These are phyloP conservation scores for Geotrichum aggregatum DNA, from an alignment of 1,139 yeast genomes.

Conservation along the genomic window DNA sequence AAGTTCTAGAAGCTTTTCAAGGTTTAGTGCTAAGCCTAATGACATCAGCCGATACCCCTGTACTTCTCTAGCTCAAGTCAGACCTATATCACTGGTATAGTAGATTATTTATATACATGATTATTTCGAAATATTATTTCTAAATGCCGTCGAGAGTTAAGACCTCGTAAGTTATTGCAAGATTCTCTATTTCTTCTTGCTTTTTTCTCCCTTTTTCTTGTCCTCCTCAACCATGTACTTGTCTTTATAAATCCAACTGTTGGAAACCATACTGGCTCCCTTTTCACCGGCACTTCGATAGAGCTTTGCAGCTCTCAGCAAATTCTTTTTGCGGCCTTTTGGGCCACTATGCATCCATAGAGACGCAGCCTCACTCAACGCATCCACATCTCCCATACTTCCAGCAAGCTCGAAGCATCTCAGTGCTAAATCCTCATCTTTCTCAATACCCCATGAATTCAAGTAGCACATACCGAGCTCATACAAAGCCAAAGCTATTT, in stretches of 20 bases:
- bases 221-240: conserved; percentile 48
- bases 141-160: neutral
- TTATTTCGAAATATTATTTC: neutral
- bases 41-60: too few species aligned
- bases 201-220: conserved; percentile 23
- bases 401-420: conserved; percentile 63
- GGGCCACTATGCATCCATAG: conserved; percentile 60
- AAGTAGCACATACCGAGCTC: conserved; percentile 62
- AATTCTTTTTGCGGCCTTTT: conserved; percentile 54
- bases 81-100: too few species aligned
- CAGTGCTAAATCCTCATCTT: conserved; percentile 58
- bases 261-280: conserved; percentile 64
- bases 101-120: too few species aligned
- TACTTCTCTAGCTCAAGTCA: too few species aligned
- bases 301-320: conserved; percentile 65
- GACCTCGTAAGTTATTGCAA: too few species aligned
- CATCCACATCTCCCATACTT: conserved; percentile 62
- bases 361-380: conserved; percentile 69
- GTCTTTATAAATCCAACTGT: conserved; percentile 74
- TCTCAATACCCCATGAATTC: conserved; percentile 56
- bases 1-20: too few species aligned
- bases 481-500: conserved; percentile 43
- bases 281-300: conserved; percentile 60
- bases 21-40: too few species aligned
- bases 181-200: conserved; percentile 9